Conservation (phyloP, 2,329 filamentous ascomycete genomes). For the Atkinsonella texensis region DNA sequence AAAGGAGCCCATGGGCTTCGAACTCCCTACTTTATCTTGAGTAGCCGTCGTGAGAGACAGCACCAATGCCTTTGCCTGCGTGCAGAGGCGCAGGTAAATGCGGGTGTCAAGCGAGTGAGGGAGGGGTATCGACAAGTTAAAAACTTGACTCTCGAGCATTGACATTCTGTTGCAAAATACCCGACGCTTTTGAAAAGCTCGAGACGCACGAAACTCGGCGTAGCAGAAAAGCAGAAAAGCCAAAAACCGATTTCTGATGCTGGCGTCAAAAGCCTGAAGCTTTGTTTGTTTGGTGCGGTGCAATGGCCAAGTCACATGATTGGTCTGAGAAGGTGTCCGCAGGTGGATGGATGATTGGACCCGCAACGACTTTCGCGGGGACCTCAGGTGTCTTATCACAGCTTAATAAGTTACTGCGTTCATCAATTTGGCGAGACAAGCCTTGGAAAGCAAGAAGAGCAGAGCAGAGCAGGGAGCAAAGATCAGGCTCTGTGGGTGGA, state of each 20-base stretch:
- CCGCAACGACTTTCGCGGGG: neutral
- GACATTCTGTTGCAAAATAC: neutral
- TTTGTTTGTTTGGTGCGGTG: neutral
- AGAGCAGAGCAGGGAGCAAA: no score
- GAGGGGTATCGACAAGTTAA: conserved; percentile 42
- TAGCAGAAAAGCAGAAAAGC: neutral
- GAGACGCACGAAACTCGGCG: neutral
- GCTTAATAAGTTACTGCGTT: neutral
- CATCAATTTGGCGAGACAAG: no score
- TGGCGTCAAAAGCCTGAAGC: neutral
- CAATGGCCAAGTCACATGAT: conserved; percentile 8
- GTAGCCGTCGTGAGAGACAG: conserved; percentile 50
- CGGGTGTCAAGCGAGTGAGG: conserved; percentile 48
- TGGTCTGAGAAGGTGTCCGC: conserved; percentile 1
- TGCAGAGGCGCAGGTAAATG: conserved; percentile 47
- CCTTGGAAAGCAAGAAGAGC: no score
- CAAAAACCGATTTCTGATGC: neutral
- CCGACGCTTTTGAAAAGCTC: neutral
- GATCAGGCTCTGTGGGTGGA: no score
- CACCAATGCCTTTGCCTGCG: conserved; percentile 43
- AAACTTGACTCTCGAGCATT: neutral
- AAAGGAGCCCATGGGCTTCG: conserved; percentile 67
- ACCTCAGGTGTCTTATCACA: conserved; percentile 1
- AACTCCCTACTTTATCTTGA: conserved; percentile 35
- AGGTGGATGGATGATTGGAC: neutral